These are phyloP conservation scores for Fusarium goolgardi DNA, from an alignment of 2,329 filamentous ascomycete species.

Conservation along the genomic window DNA sequence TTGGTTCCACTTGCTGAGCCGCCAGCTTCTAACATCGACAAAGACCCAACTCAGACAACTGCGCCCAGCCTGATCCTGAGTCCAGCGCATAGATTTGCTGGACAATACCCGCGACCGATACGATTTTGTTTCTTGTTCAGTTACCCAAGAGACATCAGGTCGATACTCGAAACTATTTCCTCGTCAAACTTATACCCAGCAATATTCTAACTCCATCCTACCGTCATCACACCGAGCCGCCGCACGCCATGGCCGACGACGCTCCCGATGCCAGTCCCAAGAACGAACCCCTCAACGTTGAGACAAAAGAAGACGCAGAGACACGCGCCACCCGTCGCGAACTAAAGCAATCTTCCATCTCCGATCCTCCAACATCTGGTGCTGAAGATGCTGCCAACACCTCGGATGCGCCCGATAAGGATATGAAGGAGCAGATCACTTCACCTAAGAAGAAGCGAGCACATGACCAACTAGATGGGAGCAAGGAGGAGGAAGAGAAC, in stretches of 20 bases:
- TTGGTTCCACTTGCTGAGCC: conserved; percentile 44
- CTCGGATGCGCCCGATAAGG: conserved; percentile 51
- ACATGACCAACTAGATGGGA: conserved; percentile 68
- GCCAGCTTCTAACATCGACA: conserved; percentile 35
- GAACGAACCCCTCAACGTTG: conserved; percentile 49
- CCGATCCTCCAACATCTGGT: conserved; percentile 55
- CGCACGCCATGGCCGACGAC: conserved; percentile 59
- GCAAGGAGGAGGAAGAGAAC: conserved; percentile 56
- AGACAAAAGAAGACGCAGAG: conserved; percentile 68
- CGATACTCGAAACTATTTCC: neutral
- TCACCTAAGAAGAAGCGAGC: conserved; percentile 76
- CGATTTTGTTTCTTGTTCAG: neutral
- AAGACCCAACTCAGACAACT: conserved; percentile 39
- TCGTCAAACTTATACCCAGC: conserved; percentile 8
- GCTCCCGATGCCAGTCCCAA: conserved; percentile 57
- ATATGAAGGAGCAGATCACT: conserved; percentile 61
- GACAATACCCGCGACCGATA: neutral
- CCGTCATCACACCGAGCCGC: conserved; percentile 36
- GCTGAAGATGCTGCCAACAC: conserved; percentile 50
- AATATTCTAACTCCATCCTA: conserved; percentile 16
- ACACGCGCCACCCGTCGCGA: conserved; percentile 73
- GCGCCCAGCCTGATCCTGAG: conserved; percentile 33
- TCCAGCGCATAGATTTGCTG: conserved; percentile 19
- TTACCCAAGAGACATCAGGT: neutral
- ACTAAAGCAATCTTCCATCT: conserved; percentile 72